Evolutionary conservation across 768 basidiomycete genomes (phyloP).

Genomic region (Russula earlei): DNA sequence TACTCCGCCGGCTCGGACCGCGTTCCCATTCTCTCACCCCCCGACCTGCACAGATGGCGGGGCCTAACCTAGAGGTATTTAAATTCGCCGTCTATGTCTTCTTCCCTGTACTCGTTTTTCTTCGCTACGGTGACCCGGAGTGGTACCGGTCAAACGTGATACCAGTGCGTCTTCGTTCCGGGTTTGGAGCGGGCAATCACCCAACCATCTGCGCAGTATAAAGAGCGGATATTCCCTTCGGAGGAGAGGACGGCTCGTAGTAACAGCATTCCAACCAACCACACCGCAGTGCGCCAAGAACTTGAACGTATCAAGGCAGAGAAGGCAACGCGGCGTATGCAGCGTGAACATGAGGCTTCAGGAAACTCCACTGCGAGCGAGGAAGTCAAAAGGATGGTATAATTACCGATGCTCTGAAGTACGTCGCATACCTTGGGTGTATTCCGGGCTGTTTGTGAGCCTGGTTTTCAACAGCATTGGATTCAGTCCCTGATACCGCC

Average conservation of each 20-base stretch:
- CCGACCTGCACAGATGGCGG: constrained; percentile 45
- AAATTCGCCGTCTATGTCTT: constrained; percentile 84
- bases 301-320: constrained; percentile 63
- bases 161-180: constrained; percentile 40
- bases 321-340: constrained; percentile 36
- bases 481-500: neutral
- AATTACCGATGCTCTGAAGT: neutral
- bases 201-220: constrained; percentile 40
- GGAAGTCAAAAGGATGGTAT: constrained; percentile 22
- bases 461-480: neutral
- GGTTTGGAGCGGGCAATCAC: neutral
- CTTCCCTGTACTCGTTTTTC: constrained; percentile 67
- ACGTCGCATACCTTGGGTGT: neutral
- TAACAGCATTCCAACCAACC: constrained; percentile 53
- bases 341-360: constrained; percentile 34
- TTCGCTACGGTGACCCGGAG: constrained; percentile 81
- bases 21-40: too few relatives aligned
- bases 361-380: constrained; percentile 23
- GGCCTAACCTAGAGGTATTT: constrained; percentile 82
- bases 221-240: constrained; percentile 61
- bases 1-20: neutral
- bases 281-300: constrained; percentile 55
- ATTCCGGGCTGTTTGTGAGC: neutral
- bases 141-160: constrained; percentile 77
- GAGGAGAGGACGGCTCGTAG: constrained; percentile 42